Evolutionary conservation across 2,329 filamentous ascomycete species (phyloP).

Genomic region (Capronia coronata): DNA sequence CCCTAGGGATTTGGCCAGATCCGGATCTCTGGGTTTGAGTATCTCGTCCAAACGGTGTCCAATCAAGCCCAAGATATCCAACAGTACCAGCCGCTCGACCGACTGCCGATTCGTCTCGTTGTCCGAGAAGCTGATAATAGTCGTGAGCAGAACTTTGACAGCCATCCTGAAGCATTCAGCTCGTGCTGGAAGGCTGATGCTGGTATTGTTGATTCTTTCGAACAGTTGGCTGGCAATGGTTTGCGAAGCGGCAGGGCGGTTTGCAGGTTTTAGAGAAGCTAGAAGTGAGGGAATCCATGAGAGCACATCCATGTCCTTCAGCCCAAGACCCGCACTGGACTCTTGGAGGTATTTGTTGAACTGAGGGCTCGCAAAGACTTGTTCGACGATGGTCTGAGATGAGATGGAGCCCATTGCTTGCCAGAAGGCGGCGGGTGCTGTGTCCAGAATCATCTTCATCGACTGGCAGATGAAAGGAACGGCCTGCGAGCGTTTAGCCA

Average conservation of each 20-base stretch:
- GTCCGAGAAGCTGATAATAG: slow-evolving; percentile 44
- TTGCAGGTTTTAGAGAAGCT: slow-evolving; percentile 65
- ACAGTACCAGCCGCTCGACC: slow-evolving; percentile 44
- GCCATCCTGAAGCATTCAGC: slow-evolving; percentile 44
- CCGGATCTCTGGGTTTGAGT: slow-evolving; percentile 41
- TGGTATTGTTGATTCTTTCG: slow-evolving; percentile 45
- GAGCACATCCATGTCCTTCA: slow-evolving; percentile 47
- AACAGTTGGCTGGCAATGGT: slow-evolving; percentile 72
- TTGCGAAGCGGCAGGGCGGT: slow-evolving; percentile 72
- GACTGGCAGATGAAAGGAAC: slow-evolving; percentile 64
- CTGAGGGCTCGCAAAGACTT: slow-evolving; percentile 68
- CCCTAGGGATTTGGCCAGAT: slow-evolving; percentile 44
- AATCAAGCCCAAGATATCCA: slow-evolving; percentile 44
- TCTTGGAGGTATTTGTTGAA: slow-evolving; percentile 50
- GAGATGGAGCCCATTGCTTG: slow-evolving; percentile 76
- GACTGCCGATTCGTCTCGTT: slow-evolving; percentile 41
- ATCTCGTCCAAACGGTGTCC: slow-evolving; percentile 49
- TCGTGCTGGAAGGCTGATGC: slow-evolving; percentile 38
- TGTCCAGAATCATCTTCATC: slow-evolving; percentile 64
- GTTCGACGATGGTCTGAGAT: slow-evolving; percentile 72
- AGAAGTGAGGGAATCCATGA: slow-evolving; percentile 76
- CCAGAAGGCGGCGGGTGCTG: slow-evolving; percentile 77
- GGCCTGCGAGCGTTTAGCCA: slow-evolving; percentile 57
- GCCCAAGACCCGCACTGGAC: slow-evolving; percentile 2
- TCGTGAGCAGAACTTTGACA: slow-evolving; percentile 41